These are phyloP conservation scores for Penicillium desertorum DNA, from an alignment of 495 filamentous ascomycete species.

Conservation along the genomic window DNA sequence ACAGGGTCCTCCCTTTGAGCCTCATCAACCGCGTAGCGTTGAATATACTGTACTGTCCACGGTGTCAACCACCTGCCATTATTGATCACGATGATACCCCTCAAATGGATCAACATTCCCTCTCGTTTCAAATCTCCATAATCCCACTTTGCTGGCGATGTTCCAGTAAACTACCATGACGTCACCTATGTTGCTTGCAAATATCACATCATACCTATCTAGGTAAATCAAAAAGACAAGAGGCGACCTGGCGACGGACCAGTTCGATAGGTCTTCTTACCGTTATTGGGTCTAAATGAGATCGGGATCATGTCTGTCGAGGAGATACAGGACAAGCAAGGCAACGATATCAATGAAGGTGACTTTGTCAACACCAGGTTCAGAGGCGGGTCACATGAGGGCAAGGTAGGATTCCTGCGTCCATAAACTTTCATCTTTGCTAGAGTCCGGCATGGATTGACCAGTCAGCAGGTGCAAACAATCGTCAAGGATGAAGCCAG, in stretches of 20 bases:
- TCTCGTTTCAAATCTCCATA: background rate
- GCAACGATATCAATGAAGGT: constrained; percentile 20
- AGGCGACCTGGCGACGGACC: background rate
- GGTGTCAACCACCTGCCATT: background rate
- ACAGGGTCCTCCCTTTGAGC: constrained; percentile 3
- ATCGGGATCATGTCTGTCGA: constrained; percentile 9
- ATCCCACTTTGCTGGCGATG: background rate
- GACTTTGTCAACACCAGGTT: constrained; percentile 22
- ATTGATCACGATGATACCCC: background rate
- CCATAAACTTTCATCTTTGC: background rate
- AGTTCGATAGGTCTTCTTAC: background rate
- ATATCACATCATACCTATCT: constrained; percentile 8
- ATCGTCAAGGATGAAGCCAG: constrained; percentile 23
- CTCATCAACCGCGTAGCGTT: constrained; percentile 7
- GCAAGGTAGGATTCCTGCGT: constrained; percentile 23
- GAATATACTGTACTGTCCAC: background rate
- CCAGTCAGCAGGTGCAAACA: constrained; percentile 18
- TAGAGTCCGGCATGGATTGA: background rate
- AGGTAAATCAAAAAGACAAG: background rate
- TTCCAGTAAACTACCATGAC: constrained; percentile 2
- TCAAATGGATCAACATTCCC: background rate
- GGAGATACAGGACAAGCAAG: constrained; percentile 19
- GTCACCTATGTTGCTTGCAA: constrained; percentile 12
- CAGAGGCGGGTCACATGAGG: constrained; percentile 21
- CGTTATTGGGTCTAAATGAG: background rate